Conservation (phyloP, 2,329 filamentous ascomycete species). For the Aspergillus ibericus region DNA sequence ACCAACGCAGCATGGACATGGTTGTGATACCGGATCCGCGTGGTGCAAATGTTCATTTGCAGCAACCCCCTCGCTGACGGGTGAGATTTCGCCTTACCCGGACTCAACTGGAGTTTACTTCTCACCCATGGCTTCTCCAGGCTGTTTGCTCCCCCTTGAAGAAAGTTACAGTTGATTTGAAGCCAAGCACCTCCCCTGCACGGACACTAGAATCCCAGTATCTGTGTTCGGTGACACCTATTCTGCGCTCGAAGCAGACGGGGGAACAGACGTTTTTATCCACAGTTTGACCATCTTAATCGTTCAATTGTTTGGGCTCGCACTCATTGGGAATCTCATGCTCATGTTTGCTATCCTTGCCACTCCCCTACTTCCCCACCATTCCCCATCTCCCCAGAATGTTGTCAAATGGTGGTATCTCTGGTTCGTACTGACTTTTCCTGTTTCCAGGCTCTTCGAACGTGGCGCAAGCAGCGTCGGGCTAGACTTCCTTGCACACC, state of each 20-base stretch:
- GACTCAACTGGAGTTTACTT: conserved; percentile 48
- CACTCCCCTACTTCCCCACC: conserved; percentile 38
- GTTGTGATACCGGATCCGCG: conserved; percentile 37
- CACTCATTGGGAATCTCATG: conserved; percentile 37
- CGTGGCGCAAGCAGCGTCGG: conserved; percentile 81
- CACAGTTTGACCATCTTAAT: conserved; percentile 33
- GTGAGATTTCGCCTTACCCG: conserved; percentile 68
- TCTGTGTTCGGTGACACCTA: conserved; percentile 34
- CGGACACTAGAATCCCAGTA: conserved; percentile 29
- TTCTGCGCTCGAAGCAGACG: conserved; percentile 37
- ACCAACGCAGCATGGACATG: conserved; percentile 42
- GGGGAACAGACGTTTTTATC: conserved; percentile 25
- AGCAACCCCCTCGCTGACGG: conserved; percentile 47
- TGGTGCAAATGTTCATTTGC: conserved; percentile 36
- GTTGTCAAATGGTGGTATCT: conserved; percentile 15
- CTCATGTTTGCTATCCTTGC: conserved; percentile 51
- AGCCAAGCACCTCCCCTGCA: conserved; percentile 29
- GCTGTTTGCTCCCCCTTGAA: conserved; percentile 49
- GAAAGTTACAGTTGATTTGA: conserved; percentile 23
- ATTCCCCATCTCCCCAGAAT: conserved; percentile 31
- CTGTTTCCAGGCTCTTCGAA: conserved; percentile 74
- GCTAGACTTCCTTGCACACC: conserved; percentile 88
- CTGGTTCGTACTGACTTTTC: conserved; percentile 42
- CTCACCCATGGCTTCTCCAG: conserved; percentile 54
- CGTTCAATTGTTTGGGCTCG: conserved; percentile 42